Base-by-base conservation (phyloP, 148 eudicot species). In the Camellia granthamiana region DNA sequence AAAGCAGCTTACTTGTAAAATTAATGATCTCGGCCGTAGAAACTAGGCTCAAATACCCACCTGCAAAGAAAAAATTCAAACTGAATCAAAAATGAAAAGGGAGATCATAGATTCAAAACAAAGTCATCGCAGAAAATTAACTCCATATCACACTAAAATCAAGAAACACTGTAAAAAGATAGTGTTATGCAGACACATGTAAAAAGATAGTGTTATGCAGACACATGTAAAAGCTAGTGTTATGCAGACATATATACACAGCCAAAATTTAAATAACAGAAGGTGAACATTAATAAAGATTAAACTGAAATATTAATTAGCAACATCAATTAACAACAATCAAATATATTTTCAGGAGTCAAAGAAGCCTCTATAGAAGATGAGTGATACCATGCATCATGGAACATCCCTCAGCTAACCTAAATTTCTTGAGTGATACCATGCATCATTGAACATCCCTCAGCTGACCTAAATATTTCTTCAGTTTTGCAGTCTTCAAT, bases 1-100 rank as follows among this genome's bases (percentile, higher is more conserved):
- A 89, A 72, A 94, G 90, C 82, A 96, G 82, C 84, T 86, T 88
- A 70, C 84, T 83, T 0, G 89, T 88, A 76, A 75, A 89, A 72
- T 79, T 81, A 59, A 88, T 77, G 43, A 85, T 75, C 84, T 90
- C 93, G 16, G 83, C 41, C 7, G 88, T 78, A 16, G 93, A 90
- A 58, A 84, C 89, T 77, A 86, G 58, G 58, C 88, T 88, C 69
- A 72, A 75, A 69, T 84, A 87, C 58, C 86, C 91, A 74, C 71
- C 98, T 95, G 87, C 86, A 90, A 67, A 82, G 61, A 59, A 43
- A 75, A 75, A 46, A 72, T 14, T 16, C 68, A 18, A 72, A 83
- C 66, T 63, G 23, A 64, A 59, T n/a, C 18, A 59, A 54, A 46
- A 63, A 5, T 4, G 42, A 63, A 43, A 49, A 23, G 13, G 43